Evolutionary conservation across 2,329 filamentous ascomycete genomes (phyloP), one percentile per base, ranked within the genome.

Genomic region (Dothistroma septosporum): DNA sequence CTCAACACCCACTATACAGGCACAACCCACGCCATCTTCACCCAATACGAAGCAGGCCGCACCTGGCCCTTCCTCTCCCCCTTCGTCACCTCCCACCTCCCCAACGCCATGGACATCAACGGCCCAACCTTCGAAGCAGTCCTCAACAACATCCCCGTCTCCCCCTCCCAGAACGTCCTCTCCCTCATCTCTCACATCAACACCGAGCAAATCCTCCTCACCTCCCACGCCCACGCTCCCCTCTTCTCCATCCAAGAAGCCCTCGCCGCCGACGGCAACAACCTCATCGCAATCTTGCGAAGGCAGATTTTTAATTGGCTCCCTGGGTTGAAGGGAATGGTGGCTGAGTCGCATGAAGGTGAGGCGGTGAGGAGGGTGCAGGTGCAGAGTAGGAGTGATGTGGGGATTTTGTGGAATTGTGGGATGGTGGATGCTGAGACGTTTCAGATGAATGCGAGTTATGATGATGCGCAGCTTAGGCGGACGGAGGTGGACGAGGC

Each of bases 251-350:
- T 60, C 4, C 19, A 37, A 22, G 24, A 49, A 19, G 16, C 22
- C n/a, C 58, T 60, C 21, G 46, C 22, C 33, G 33, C 22, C 8
- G 49, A 59, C 33, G 58, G 54, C 11, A 21, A 6, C 9, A 21
- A 37, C 47, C 21, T 58, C 21, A 44, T 47, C 19, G 54, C 49
- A 11, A 37, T 41, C 2, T 33, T 57, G 33, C 46, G 54, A 12
- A 32, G 59, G 12, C 59, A 61, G 49, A 58, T 61, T 22, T 61
- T 61, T 55, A 61, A 61, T 28, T 61, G 55, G 59, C 47, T 61
- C 4, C 54, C 59, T 32, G 28, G 24, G 3, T 19, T 60, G 28
- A 22, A 37, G 19, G 31, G n/a, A 4, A 22, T 14, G n/a, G 33
- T 33, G 21, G 16, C 14, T 12, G 12, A 10, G 31, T 22, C 12